Percentiles rank a stretch among this genome's conserved stretches.
Evolutionary conservation across 1,139 yeast species (phyloP).

Genomic region (Petasospora fabianii): DNA sequence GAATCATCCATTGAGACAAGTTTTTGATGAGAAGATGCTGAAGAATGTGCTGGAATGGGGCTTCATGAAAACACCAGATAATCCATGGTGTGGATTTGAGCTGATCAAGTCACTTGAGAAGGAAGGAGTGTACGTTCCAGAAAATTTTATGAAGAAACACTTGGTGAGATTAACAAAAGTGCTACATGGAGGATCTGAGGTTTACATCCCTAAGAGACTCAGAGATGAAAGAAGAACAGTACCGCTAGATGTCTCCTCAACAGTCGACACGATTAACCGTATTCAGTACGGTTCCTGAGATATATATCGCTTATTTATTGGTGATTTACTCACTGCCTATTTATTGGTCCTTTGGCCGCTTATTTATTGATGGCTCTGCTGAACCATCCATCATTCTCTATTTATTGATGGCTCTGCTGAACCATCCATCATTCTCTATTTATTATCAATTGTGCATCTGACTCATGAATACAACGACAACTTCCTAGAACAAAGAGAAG

Average conservation of each 20-base stretch:
- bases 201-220: conserved; percentile 8
- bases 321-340: not conserved
- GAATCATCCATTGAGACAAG: conserved; percentile 15
- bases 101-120: conserved; percentile 14
- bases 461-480: too few relatives aligned
- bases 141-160: conserved; percentile 14
- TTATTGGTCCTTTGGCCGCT: not conserved
- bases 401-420: conserved; percentile 1
- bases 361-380: not conserved
- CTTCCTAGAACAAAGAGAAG: too few relatives aligned
- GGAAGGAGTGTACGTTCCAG: conserved; percentile 15
- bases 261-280: conserved; percentile 12
- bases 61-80: conserved; percentile 13
- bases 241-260: conserved; percentile 11
- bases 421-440: conserved; percentile 2
- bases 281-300: conserved; percentile 5
- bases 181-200: conserved; percentile 11
- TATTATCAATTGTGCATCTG: too few relatives aligned
- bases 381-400: conserved; percentile 1
- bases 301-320: not conserved
- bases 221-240: conserved; percentile 1
- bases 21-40: conserved; percentile 15
- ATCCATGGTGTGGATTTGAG: conserved; percentile 21
- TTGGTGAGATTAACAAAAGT: conserved; percentile 15
- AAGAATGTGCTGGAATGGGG: conserved; percentile 18